Evolutionary conservation across 495 filamentous ascomycete genomes (phyloP), one percentile per base, ranked within the genome.

Genomic region (Achaetomiella virescens): DNA sequence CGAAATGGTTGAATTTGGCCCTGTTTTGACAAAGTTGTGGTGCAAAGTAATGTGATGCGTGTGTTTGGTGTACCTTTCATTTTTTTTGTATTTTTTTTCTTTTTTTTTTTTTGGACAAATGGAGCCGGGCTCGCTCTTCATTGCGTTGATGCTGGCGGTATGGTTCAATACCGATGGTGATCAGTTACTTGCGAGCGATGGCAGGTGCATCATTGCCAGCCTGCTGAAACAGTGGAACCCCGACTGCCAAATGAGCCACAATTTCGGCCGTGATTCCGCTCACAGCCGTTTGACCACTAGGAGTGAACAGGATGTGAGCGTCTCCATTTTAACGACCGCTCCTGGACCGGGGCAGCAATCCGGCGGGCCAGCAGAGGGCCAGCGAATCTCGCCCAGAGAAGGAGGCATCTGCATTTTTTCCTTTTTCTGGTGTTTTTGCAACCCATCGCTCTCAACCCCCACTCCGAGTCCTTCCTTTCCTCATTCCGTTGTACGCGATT

Each of bases 401-500:
- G 14, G 15, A 49, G 45, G 6, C 53, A 56, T 56, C 24, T 49
- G 25, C 45, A 12, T 56, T 57, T 60, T 57, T 56, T 29, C 27
- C 25, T 49, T 33, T 54, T 44, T 49, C 40, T 17, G 24, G 44
- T 47, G 52, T 46, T 41, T 27, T 17, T 52, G 47, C 47, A 47
- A 38, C 52, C 42, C 48, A 29, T 27, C 35, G 15, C 17, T 24
- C 24, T 45, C 40, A 42, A 55, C 50, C 60, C 60, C 56, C 48
- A 45, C 55, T 41, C 52, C 49, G 27, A 31, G 9, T 41, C 53
- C 36, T 35, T 22, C 15, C 50, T 27, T 25, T 41, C 52, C 46
- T 55, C 46, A 37, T 45, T 36, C 53, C 15, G 35, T 44, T 49
- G 38, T 47, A 21, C 47, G 41, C 41, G 41, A 33, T 48, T 44